Evolutionary conservation across 371 early-diverging fungal species (phyloP).

Genomic region (Dichotomocladium elegans): DNA sequence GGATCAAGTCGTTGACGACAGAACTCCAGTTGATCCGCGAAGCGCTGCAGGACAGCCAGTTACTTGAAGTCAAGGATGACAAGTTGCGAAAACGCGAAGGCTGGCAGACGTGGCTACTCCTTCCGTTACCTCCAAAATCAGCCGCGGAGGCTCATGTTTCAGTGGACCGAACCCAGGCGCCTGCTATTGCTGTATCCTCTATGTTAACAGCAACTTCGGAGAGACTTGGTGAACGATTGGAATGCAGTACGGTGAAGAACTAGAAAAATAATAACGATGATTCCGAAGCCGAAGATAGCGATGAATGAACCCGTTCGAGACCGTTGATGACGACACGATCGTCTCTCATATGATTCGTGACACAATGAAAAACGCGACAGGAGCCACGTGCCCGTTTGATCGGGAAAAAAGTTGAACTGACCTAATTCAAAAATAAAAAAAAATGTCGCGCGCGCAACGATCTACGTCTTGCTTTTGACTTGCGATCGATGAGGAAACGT

Average conservation of each 20-base stretch:
- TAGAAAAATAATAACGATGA: constrained; percentile 64
- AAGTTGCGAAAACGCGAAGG: constrained; percentile 68
- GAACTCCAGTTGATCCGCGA: constrained; percentile 60
- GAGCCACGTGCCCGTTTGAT: no score
- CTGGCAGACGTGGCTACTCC: constrained; percentile 77
- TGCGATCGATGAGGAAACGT: no score
- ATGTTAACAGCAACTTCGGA: constrained; percentile 27
- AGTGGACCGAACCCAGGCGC: constrained; percentile 32
- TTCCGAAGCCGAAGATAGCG: constrained; percentile 63
- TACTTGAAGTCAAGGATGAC: constrained; percentile 47
- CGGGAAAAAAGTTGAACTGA: no score
- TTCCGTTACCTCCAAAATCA: constrained; percentile 22
- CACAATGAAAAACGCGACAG: no score
- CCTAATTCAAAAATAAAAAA: no score
- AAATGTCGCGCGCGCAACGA: no score
- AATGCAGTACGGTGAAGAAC: constrained; percentile 56
- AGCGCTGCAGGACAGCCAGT: constrained; percentile 52
- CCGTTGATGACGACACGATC: constrained; percentile 82
- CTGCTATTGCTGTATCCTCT: constrained; percentile 14
- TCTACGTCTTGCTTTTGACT: no score
- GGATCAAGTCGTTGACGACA: constrained; percentile 71
- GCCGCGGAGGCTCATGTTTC: constrained; percentile 35
- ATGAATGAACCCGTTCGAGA: constrained; percentile 81
- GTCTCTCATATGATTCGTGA: no score
- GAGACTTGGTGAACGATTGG: constrained; percentile 67